Conservation (phyloP, 495 filamentous ascomycete genomes). For the Tuber melanosporum region DNA sequence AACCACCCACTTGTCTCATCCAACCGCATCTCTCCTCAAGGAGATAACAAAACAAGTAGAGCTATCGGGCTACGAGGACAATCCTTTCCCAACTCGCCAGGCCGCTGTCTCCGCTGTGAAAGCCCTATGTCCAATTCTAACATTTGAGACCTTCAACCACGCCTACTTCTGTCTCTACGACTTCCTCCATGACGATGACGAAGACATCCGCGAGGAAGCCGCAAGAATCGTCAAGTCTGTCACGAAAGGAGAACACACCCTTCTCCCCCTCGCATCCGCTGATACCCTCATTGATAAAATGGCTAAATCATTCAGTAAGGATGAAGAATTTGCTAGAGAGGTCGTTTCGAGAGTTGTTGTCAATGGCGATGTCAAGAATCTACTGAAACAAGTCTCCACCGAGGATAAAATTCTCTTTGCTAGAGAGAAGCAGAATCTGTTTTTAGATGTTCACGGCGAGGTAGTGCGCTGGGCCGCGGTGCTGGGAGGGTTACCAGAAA, state of each 20-base stretch:
- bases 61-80: slow-evolving; percentile 27
- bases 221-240: slow-evolving; percentile 48
- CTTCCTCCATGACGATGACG: slow-evolving; percentile 79
- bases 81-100: slow-evolving; percentile 22
- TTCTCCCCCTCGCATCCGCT: slow-evolving; percentile 42
- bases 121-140: slow-evolving; percentile 13
- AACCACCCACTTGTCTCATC: slow-evolving; percentile 4
- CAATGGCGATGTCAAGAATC: slow-evolving; percentile 45
- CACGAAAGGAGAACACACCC: slow-evolving; percentile 41
- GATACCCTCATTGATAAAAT: slow-evolving; percentile 43
- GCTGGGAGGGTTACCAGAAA: slow-evolving; percentile 42
- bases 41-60: slow-evolving; percentile 12
- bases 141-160: slow-evolving; percentile 15
- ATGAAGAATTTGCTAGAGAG: slow-evolving; percentile 1
- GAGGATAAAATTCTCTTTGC: slow-evolving; percentile 71
- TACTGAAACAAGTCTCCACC: slow-evolving; percentile 50
- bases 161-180: slow-evolving; percentile 55
- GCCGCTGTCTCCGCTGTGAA: slow-evolving; percentile 29
- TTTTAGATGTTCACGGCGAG: slow-evolving; percentile 70
- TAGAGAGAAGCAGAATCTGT: slow-evolving; percentile 86
- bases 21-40: slow-evolving; percentile 6
- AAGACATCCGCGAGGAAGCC: slow-evolving; percentile 67
- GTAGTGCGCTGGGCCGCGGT: slow-evolving; percentile 56
- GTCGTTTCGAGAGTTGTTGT: slow-evolving; percentile 38
- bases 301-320: slow-evolving; percentile 10